phyloP scores from a whole-genome alignment of 257 asterid genomes.

The Pogostemon cablin region DNA sequence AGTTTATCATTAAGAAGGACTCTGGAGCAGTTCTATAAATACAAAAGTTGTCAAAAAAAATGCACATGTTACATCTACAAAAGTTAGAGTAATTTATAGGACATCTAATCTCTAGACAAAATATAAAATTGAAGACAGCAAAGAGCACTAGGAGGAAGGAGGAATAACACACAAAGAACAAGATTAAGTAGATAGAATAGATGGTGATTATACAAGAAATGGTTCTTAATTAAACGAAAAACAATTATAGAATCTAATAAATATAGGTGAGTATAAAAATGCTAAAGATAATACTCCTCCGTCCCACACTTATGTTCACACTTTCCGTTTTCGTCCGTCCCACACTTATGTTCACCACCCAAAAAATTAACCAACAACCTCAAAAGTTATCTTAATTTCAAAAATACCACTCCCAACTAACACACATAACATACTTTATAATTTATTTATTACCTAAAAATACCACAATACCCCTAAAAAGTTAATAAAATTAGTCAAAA shows the following conservation, averaged over 20 bases:
- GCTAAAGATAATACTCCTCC: background rate
- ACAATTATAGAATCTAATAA: background rate
- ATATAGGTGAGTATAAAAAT: too few relatives aligned
- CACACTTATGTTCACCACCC: too few relatives aligned
- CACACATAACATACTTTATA: too few relatives aligned
- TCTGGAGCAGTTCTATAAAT: constrained; percentile 67
- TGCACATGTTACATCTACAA: constrained; percentile 26
- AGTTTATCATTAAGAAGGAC: constrained; percentile 67
- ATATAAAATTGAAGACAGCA: constrained; percentile 10
- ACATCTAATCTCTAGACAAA: constrained; percentile 19
- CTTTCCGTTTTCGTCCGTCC: too few relatives aligned
- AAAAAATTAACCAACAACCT: too few relatives aligned
- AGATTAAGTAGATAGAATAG: constrained; percentile 6
- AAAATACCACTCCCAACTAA: too few relatives aligned
- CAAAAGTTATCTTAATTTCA: too few relatives aligned
- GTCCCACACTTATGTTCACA: too few relatives aligned
- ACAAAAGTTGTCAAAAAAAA: constrained; percentile 25
- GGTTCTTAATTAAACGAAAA: background rate
- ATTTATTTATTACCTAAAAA: too few relatives aligned
- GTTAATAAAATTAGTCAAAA: too few relatives aligned
- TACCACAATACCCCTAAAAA: too few relatives aligned
- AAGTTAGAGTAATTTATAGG: constrained; percentile 17
- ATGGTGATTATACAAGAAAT: background rate
- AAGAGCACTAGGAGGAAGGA: constrained; percentile 21
- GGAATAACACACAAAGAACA: background rate